These are phyloP conservation scores for Aspergillus tanneri DNA, from an alignment of 2,329 filamentous ascomycete genomes.

Conservation along the genomic window DNA sequence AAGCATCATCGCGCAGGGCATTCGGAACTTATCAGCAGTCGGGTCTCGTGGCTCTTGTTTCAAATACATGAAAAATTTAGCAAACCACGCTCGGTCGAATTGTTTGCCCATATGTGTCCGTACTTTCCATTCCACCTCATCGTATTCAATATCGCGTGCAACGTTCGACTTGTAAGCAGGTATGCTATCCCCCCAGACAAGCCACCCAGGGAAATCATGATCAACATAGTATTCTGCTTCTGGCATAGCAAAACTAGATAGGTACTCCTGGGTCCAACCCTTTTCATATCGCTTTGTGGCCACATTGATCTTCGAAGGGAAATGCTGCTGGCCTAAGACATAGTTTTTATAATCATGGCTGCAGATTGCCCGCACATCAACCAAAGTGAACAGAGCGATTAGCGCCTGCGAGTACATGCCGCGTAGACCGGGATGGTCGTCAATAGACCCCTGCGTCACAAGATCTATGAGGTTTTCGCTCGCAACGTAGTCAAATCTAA, in stretches of 20 bases:
- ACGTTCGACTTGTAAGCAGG: conserved; percentile 74
- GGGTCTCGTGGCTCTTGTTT: conserved; percentile 92
- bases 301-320: conserved; percentile 74
- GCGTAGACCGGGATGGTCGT: conserved; percentile 83
- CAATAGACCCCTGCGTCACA: conserved; percentile 77
- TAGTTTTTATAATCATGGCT: conserved; percentile 85
- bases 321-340: conserved; percentile 73
- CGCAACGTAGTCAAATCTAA: conserved; percentile 87
- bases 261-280: conserved; percentile 74
- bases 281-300: conserved; percentile 71
- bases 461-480: conserved; percentile 80
- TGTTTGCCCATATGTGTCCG: conserved; percentile 77
- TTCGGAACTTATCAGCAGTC: conserved; percentile 80
- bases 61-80: conserved; percentile 83
- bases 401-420: conserved; percentile 79
- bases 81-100: conserved; percentile 81
- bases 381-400: conserved; percentile 74
- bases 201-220: conserved; percentile 88
- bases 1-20: conserved; percentile 81
- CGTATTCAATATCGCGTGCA: conserved; percentile 67
- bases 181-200: conserved; percentile 90
- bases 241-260: conserved; percentile 73
- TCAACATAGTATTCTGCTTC: conserved; percentile 88
- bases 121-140: conserved; percentile 72
- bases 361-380: conserved; percentile 83